Evolutionary conservation across 495 filamentous ascomycete genomes (phyloP).

Genomic region (Penicillium mononematosum): DNA sequence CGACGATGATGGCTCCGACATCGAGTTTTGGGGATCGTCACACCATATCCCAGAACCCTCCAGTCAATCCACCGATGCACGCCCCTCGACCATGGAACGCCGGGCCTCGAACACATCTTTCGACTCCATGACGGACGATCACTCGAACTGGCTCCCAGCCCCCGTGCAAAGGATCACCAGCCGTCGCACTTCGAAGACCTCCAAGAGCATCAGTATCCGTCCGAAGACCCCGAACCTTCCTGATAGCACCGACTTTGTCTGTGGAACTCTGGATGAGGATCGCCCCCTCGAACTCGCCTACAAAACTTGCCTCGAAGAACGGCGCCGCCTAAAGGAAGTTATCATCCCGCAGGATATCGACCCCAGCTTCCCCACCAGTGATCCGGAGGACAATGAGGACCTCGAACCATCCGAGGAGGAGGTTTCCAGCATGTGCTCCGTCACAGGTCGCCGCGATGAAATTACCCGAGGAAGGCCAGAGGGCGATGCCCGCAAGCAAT

Average conservation of each 20-base stretch:
- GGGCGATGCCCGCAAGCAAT: constrained; percentile 29
- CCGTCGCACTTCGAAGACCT: constrained; percentile 41
- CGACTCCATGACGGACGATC: constrained; percentile 56
- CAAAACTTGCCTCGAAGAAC: constrained; percentile 76
- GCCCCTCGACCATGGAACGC: constrained; percentile 47
- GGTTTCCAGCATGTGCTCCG: constrained; percentile 34
- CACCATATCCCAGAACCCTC: constrained; percentile 58
- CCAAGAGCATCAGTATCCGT: constrained; percentile 54
- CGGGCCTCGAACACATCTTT: constrained; percentile 62
- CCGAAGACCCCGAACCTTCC: constrained; percentile 79
- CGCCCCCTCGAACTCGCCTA: constrained; percentile 91
- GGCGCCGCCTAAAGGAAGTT: constrained; percentile 74
- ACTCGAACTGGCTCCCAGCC: constrained; percentile 35
- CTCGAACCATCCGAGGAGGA: constrained; percentile 59
- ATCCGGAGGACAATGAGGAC: constrained; percentile 80
- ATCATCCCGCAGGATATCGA: constrained; percentile 92
- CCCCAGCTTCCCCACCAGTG: constrained; percentile 92
- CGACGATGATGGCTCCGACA: constrained; percentile 64
- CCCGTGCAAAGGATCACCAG: constrained; percentile 24
- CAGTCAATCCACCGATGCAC: constrained; percentile 46
- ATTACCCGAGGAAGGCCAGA: constrained; percentile 37
- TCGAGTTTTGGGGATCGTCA: constrained; percentile 74
- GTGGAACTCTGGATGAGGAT: constrained; percentile 94
- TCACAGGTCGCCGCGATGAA: constrained; percentile 25
- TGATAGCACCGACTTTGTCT: constrained; percentile 97